Conservation (phyloP, 441 rosid genomes). For the Adansonia madagascariensis region DNA sequence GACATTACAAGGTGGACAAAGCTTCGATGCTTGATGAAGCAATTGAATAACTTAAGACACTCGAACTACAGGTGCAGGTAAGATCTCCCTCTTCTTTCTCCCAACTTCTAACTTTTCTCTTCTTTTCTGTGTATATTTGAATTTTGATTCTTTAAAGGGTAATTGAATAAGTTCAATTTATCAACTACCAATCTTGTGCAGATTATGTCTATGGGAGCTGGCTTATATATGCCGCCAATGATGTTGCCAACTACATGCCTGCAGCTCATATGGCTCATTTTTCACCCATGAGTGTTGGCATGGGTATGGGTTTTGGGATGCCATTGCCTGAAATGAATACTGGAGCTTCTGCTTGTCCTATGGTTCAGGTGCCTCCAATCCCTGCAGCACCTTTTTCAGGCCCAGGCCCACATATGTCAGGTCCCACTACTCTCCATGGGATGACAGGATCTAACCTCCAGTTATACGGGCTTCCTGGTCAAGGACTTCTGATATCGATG, state of each 20-base stretch:
- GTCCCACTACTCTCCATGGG: conserved; percentile 43
- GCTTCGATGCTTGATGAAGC: conserved; percentile 86
- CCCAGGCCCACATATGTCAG: conserved; percentile 46
- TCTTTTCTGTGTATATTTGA: conserved; percentile 1
- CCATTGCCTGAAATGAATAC: conserved; percentile 61
- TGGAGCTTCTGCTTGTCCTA: conserved; percentile 49
- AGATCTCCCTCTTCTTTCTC: conserved; percentile 24
- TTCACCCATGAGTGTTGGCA: conserved; percentile 57
- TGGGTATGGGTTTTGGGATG: conserved; percentile 71
- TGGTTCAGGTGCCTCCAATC: conserved; percentile 55
- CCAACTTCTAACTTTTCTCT: neutral
- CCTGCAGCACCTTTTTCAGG: conserved; percentile 51
- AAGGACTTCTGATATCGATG: conserved; percentile 52
- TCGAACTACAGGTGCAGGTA: conserved; percentile 78
- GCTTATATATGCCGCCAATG: conserved; percentile 78
- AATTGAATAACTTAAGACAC: conserved; percentile 71
- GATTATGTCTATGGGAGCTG: conserved; percentile 92
- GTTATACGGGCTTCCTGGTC: conserved; percentile 52
- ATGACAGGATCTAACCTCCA: conserved; percentile 53
- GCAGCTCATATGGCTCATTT: conserved; percentile 62
- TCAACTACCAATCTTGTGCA: conserved; percentile 37
- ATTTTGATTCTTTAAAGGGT: conserved; percentile 21
- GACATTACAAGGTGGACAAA: conserved; percentile 69
- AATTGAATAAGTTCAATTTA: conserved; percentile 7
- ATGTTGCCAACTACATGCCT: conserved; percentile 63